A percentile compares a stretch with the other conserved stretches of the same genome.
Conservation (phyloP, 495 filamentous ascomycete species). For the Neurospora sp. region DNA sequence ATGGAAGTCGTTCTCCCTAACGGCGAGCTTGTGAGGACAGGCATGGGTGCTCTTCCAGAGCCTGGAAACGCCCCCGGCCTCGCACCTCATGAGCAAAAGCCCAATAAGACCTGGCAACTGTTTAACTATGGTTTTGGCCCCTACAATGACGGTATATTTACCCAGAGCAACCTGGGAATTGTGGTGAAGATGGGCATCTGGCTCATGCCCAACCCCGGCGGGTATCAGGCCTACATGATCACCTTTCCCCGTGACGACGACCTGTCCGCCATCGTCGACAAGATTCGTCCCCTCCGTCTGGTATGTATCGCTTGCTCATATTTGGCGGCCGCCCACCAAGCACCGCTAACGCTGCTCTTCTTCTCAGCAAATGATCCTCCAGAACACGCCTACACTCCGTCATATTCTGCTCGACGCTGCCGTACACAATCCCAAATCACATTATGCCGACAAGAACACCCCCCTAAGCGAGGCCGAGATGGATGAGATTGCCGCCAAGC, state of each 20-base stretch:
- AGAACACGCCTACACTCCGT: conserved; percentile 43
- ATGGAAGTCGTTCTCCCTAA: conserved; percentile 48
- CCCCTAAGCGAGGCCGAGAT: not conserved
- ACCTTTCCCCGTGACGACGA: conserved; percentile 44
- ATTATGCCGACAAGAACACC: not conserved
- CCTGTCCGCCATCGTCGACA: conserved; percentile 39
- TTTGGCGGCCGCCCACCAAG: conserved; percentile 35
- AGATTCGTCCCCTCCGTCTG: conserved; percentile 35
- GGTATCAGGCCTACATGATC: conserved; percentile 44
- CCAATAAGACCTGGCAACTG: conserved; percentile 37
- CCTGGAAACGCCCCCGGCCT: conserved; percentile 4
- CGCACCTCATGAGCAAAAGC: conserved; percentile 24
- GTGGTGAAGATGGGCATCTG: conserved; percentile 50
- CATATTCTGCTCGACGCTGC: conserved; percentile 25
- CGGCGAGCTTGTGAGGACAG: conserved; percentile 45
- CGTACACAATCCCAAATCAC: not conserved
- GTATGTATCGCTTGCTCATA: not conserved
- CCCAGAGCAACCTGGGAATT: conserved; percentile 48
- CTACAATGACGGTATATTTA: conserved; percentile 47
- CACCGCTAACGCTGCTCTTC: conserved; percentile 41
- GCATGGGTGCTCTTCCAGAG: conserved; percentile 47
- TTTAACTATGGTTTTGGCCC: conserved; percentile 50
- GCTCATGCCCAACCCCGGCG: conserved; percentile 41
- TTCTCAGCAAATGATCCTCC: conserved; percentile 33
- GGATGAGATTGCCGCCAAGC: conserved; percentile 16